Conservation (phyloP, 208 protist genomes). For the Leishmania lainsoni region DNA sequence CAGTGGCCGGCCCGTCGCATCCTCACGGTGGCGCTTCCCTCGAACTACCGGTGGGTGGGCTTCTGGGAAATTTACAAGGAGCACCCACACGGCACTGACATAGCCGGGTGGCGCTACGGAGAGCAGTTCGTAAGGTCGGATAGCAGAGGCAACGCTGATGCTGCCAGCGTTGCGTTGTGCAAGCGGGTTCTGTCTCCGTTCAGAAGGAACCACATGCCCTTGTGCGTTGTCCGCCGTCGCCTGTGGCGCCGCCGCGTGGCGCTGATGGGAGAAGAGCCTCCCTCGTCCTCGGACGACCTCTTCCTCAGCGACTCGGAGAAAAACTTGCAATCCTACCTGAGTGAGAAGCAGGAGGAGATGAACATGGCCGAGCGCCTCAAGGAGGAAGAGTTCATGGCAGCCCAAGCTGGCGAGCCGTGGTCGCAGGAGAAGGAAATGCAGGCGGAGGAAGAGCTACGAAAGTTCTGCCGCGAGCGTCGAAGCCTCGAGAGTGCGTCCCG, state of each 20-base stretch:
- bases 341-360: constrained; percentile 56
- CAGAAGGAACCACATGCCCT: constrained; percentile 48
- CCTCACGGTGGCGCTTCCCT: constrained; percentile 33
- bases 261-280: constrained; percentile 11
- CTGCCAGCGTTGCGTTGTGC: neutral
- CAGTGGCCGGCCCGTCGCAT: constrained; percentile 15
- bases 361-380: constrained; percentile 43
- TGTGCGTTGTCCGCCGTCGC: constrained; percentile 50
- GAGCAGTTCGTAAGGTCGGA: constrained; percentile 25
- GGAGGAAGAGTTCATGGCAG: constrained; percentile 16
- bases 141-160: constrained; percentile 7
- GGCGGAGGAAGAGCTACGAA: constrained; percentile 51
- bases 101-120: constrained; percentile 59
- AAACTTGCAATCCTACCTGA: constrained; percentile 33
- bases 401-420: constrained; percentile 35
- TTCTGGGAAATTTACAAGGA: constrained; percentile 49
- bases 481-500: constrained; percentile 33
- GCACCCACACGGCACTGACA: constrained; percentile 48
- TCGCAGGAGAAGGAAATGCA: constrained; percentile 42
- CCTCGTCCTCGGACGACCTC: constrained; percentile 12
- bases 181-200: constrained; percentile 25
- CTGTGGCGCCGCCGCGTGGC: constrained; percentile 52
- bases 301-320: constrained; percentile 12
- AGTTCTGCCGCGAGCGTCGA: constrained; percentile 36
- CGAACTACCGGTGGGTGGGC: constrained; percentile 50